Conservation (phyloP, 805 yeast genomes). For the Teunomyces atbi region DNA sequence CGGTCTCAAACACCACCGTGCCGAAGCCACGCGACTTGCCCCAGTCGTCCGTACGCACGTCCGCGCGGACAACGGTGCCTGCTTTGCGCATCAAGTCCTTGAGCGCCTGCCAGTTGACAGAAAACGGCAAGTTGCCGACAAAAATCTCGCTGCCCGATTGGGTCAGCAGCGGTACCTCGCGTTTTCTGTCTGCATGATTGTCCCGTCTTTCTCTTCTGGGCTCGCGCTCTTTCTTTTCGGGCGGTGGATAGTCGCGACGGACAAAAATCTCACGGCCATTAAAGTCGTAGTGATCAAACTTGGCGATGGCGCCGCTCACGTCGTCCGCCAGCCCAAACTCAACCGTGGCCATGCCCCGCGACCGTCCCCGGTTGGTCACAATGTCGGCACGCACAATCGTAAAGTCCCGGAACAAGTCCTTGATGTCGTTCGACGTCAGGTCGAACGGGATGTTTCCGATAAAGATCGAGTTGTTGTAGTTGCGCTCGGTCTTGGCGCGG, state of each 20-base stretch:
- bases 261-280: conserved; percentile 81
- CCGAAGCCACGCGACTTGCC: conserved; percentile 89
- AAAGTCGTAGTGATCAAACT: conserved; percentile 62
- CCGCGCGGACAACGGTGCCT: conserved; percentile 82
- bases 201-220: conserved; percentile 9
- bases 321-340: conserved; percentile 67
- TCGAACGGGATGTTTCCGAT: conserved; percentile 73
- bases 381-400: conserved; percentile 78
- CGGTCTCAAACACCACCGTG: conserved; percentile 65
- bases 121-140: conserved; percentile 79
- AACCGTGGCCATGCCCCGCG: conserved; percentile 90
- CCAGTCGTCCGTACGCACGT: conserved; percentile 59
- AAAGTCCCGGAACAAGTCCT: conserved; percentile 50
- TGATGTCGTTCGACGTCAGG: conserved; percentile 57
- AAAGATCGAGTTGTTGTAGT: conserved; percentile 67
- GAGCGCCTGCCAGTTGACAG: conserved; percentile 79
- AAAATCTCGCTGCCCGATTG: conserved; percentile 59
- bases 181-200: conserved; percentile 16
- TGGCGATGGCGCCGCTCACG: conserved; percentile 68
- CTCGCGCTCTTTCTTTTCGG: conserved; percentile 32
- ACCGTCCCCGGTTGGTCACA: conserved; percentile 71
- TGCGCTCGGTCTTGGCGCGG: conserved; percentile 44
- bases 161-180: conserved; percentile 18
- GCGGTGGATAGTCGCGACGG: conserved; percentile 89
- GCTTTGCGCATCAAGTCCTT: conserved; percentile 78